Percentiles rank a stretch among this genome's conserved stretches.
These are phyloP conservation scores for Aegle marmelos DNA, from an alignment of 345 rosid genomes.

Conservation along the genomic window DNA sequence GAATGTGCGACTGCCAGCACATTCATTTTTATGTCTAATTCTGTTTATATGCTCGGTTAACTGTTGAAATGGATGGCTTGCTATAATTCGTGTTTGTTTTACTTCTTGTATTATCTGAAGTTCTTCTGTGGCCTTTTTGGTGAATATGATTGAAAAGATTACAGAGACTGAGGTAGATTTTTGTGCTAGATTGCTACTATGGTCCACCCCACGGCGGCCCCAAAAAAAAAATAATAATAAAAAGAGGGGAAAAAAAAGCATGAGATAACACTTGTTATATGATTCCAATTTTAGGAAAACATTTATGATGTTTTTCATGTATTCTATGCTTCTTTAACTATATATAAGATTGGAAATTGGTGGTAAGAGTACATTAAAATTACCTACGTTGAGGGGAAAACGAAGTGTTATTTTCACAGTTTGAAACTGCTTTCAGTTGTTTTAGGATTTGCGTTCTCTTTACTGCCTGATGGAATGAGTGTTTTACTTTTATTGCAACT, in stretches of 20 bases:
- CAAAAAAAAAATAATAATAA: not conserved
- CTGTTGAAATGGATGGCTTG: not conserved
- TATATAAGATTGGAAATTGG: not conserved
- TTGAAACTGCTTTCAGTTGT: constrained; percentile 1
- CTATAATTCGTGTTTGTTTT: not conserved
- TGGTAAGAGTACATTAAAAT: not conserved
- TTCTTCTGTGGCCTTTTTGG: not conserved
- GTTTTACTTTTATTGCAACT: constrained; percentile 5
- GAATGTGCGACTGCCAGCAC: not conserved
- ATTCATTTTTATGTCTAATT: not conserved
- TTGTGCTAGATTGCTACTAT: not conserved
- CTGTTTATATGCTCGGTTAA: not conserved
- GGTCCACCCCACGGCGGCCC: too few relatives aligned
- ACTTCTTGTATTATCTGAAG: not conserved
- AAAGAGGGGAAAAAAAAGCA: not conserved
- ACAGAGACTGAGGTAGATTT: not conserved
- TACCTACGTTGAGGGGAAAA: not conserved
- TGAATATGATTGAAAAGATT: not conserved
- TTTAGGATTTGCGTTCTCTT: not conserved
- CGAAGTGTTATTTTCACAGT: not conserved
- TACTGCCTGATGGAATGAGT: not conserved
- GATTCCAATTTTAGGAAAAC: not conserved
- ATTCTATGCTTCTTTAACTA: not conserved
- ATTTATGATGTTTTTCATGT: not conserved
- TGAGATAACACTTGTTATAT: not conserved